Base-by-base conservation (phyloP, 2,329 filamentous ascomycete genomes). In the Colletotrichum sp. region DNA sequence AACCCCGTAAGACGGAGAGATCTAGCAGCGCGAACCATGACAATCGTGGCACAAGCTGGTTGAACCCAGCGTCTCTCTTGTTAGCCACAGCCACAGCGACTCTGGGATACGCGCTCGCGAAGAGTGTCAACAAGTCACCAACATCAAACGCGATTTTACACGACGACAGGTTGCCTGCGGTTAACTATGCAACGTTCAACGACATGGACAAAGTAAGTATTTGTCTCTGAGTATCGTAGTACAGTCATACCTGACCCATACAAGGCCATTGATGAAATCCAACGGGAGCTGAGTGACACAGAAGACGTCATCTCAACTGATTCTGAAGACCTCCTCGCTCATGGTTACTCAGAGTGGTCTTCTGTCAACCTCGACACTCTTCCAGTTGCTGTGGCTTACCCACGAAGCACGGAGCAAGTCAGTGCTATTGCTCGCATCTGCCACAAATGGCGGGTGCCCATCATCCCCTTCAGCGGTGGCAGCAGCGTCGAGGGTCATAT, bases 401-500 rank as follows among this genome's bases (percentile, higher is more conserved):
- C 43, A 2, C 65, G 34, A 15, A n/a, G 24, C 65, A 73, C 62
- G 15, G n/a, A 32, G n/a, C 15, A 43, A 32, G 43, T 60, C 8
- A 72, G 8, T 21, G n/a, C 12, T 10, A 62, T 62, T 4, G 38
- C 43, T 30, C 34, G 38, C 28, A 38, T 32, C 21, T 64, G 64
- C 52, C 28, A 58, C 56, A 36, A 48, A 15, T 24, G 61, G 10
- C 28, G 43, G 8, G 61, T 55, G 9, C 52, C 61, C 8, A 60
- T 66, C 8, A 43, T 58, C 18, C 91, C 92, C 1, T 95, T 94
- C 81, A 93, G 92, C 4, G 94, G 94, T 4, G 94, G 94, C 16
- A 92, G 92, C 0, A 94, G 90, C 77, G 85, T 95, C 0, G 93
- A 95, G 81, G 93, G 91, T 56, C 93, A 94, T 79, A 94, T 94